Percentiles rank a stretch among this genome's conserved stretches.
Conservation (phyloP, 805 yeast genomes). For the Suhomyces vadensis region DNA sequence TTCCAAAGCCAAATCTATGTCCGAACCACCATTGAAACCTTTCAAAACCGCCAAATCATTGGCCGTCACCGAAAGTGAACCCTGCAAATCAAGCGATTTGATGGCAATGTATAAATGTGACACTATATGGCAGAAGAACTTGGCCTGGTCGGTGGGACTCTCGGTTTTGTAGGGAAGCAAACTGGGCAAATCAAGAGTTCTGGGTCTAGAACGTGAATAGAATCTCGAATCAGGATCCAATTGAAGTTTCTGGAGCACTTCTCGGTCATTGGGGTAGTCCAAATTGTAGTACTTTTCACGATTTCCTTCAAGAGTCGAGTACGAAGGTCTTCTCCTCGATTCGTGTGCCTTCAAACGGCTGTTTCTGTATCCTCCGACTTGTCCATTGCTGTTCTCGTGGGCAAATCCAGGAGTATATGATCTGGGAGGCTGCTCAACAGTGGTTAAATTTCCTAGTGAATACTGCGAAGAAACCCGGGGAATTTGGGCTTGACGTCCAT, state of each 20-base stretch:
- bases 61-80: conserved; percentile 64
- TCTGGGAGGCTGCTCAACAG: conserved; percentile 12
- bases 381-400: too few relatives aligned
- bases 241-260: conserved; percentile 26
- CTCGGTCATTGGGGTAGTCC: conserved; percentile 51
- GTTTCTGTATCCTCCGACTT: neutral
- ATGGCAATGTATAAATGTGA: conserved; percentile 78
- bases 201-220: conserved; percentile 37
- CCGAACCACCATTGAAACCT: conserved; percentile 31
- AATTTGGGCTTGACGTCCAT: conserved; percentile 3
- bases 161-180: conserved; percentile 78
- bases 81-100: conserved; percentile 70
- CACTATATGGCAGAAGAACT: conserved; percentile 76
- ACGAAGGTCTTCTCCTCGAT: conserved; percentile 20
- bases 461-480: conserved; percentile 10
- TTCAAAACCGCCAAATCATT: conserved; percentile 58
- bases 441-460: neutral
- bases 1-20: conserved; percentile 51
- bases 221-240: conserved; percentile 40
- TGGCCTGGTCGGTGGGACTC: conserved; percentile 63
- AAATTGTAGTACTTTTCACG: conserved; percentile 42
- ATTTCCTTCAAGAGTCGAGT: conserved; percentile 18
- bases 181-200: conserved; percentile 43
- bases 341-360: neutral
- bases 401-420: conserved; percentile 29